A percentile compares a stretch with the other conserved stretches of the same genome.
phyloP scores from a whole-genome alignment of 1,284 basidiomycete genomes.

The Clitocybe nebularis region DNA sequence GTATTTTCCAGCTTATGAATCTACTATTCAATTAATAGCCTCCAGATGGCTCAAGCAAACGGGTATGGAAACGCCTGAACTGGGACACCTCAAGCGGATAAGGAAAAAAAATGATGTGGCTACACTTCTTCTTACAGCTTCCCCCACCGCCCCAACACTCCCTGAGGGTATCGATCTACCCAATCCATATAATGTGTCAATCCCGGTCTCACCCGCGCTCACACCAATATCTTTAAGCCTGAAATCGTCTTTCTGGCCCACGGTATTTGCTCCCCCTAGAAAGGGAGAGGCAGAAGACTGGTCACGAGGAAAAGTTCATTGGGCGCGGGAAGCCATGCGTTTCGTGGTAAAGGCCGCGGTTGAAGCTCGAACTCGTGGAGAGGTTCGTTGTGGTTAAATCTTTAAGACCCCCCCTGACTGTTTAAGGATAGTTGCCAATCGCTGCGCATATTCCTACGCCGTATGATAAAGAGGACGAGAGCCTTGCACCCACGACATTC shows the following conservation, averaged over 20 bases:
- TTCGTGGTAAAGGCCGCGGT: conserved; percentile 48
- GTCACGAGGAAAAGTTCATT: conserved; percentile 59
- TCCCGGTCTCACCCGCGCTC: conserved; percentile 72
- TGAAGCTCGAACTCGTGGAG: conserved; percentile 44
- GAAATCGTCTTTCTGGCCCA: conserved; percentile 80
- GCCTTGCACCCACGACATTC: conserved; percentile 37
- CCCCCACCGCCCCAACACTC: conserved; percentile 31
- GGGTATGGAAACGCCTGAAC: conserved; percentile 54
- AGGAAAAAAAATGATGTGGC: conserved; percentile 46
- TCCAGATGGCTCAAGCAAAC: conserved; percentile 62
- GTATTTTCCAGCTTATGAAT: conserved; percentile 18
- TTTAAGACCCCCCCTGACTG: conserved; percentile 6
- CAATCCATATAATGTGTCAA: conserved; percentile 51
- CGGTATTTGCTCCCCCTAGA: conserved; percentile 67
- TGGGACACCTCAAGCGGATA: conserved; percentile 80
- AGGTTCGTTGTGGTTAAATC: conserved; percentile 39
- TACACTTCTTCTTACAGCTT: conserved; percentile 50
- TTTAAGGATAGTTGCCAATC: conserved; percentile 58
- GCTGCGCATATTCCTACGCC: conserved; percentile 71
- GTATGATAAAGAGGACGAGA: conserved; percentile 34
- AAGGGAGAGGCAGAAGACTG: conserved; percentile 69
- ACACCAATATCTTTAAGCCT: conserved; percentile 63
- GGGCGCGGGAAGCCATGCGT: conserved; percentile 72
- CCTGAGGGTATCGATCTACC: conserved; percentile 36
- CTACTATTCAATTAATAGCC: conserved; percentile 6